These are phyloP conservation scores for Pythium aquatile DNA, from an alignment of 352 stramenopile species.

Conservation along the genomic window DNA sequence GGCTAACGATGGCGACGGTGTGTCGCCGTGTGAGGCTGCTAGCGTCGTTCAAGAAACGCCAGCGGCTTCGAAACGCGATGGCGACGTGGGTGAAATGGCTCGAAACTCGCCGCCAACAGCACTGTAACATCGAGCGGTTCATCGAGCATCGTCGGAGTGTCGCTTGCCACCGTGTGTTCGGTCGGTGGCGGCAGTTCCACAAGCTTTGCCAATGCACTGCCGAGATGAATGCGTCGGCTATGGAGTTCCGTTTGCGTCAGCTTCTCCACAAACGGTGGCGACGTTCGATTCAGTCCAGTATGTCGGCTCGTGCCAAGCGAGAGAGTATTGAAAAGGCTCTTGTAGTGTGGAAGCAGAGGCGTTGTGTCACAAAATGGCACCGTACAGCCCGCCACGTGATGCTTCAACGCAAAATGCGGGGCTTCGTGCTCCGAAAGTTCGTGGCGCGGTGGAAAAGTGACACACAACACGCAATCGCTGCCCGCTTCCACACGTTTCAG, in stretches of 20 bases:
- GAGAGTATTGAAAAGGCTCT: background rate
- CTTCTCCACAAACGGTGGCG: constrained; percentile 18
- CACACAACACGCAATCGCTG: constrained; percentile 32
- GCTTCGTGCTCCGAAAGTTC: constrained; percentile 43
- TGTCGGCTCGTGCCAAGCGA: background rate
- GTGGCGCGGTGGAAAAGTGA: constrained; percentile 34
- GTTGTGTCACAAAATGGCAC: constrained; percentile 29
- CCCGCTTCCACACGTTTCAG: constrained; percentile 34
- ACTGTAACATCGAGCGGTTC: background rate
- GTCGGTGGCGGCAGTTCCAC: constrained; percentile 4
- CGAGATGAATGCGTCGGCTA: constrained; percentile 1
- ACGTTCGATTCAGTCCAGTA: background rate
- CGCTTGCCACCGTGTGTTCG: background rate
- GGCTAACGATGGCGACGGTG: constrained; percentile 2
- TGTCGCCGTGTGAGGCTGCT: constrained; percentile 7
- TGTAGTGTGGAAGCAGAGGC: constrained; percentile 6
- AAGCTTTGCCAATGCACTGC: background rate
- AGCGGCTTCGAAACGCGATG: constrained; percentile 4
- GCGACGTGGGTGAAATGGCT: constrained; percentile 5
- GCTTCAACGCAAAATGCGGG: constrained; percentile 20
- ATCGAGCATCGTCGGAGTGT: background rate
- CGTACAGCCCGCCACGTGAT: background rate
- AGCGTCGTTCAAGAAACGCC: constrained; percentile 15
- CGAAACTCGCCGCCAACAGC: background rate
- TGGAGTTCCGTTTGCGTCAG: constrained; percentile 1